Evolutionary conservation across 2,329 filamentous ascomycete genomes (phyloP), one percentile per base, ranked within the genome.

Genomic region (Berkeleyomyces basicola): DNA sequence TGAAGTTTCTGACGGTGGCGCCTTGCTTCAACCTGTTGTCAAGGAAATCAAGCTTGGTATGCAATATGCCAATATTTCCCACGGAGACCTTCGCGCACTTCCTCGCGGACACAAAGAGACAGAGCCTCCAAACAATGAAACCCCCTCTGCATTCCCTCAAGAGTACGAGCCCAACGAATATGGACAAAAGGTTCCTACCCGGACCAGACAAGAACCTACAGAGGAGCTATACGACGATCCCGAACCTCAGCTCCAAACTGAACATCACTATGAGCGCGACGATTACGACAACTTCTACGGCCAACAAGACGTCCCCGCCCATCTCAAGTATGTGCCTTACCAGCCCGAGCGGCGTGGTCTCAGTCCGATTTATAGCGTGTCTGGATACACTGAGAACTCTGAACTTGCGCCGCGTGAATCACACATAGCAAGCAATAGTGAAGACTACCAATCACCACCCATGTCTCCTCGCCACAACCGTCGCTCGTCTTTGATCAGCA

Each of bases 321-420:
- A 82, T 14, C 72, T 84, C 37, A 82, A 81, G 67, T 87, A 86
- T 67, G 78, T 84, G n/a, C 82, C 85, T 1, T 85, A 88, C 66
- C 80, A 85, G 68, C 79, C 83, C 9, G 82, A 86, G 67, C 80
- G 82, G 61, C 85, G 88, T 49, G 86, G 84, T 9, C 74, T 95
- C 58, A 96, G 91, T 70, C 92, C 92, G 0, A 91, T 95, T 65
- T 91, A 93, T 67, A 96, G 91, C 68, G 88, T 96, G 14, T 92
- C 90, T 9, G 93, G 91, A 66, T 92, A 90, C 69, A 86, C 83
- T 3, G 84, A 90, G 68, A 82, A 61, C 53, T 64, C 63, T 6
- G 63, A 64, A 59, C 78, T 78, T 42, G 74, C 74, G 39, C 81
- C 80, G 68, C 81, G 81, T 58, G 79, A 85, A 64, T 82, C 83